Evolutionary conservation across 768 basidiomycete genomes (phyloP).

Genomic region (Zangia roseola): DNA sequence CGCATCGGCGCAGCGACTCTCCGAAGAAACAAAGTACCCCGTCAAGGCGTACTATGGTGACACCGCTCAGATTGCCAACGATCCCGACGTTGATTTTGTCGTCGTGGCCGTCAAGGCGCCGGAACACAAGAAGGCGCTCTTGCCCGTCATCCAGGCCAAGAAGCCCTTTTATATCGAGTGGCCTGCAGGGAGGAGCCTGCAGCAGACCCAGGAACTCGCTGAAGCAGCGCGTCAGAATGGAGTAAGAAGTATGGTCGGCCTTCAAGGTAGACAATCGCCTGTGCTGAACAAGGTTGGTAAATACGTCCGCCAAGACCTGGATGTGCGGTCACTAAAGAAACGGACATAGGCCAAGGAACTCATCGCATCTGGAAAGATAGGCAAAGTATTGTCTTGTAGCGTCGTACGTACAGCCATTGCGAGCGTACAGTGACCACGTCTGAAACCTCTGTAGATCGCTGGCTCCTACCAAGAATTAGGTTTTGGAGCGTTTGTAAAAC

Average conservation of each 20-base stretch:
- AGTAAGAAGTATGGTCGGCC: slow-evolving; percentile 3
- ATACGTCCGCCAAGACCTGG: not conserved
- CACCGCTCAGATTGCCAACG: slow-evolving; percentile 12
- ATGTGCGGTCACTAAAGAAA: not conserved
- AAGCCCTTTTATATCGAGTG: slow-evolving; percentile 14
- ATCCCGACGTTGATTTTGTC: slow-evolving; percentile 14
- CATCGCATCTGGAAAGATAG: slow-evolving; percentile 6
- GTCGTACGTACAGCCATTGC: not conserved
- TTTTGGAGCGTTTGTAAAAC: not conserved
- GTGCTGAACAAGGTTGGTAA: slow-evolving; percentile 3
- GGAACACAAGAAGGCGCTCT: slow-evolving; percentile 4
- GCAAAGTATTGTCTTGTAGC: slow-evolving; percentile 10
- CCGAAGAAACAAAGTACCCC: slow-evolving; percentile 1
- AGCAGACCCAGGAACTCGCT: slow-evolving; percentile 10
- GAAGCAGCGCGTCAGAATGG: slow-evolving; percentile 7
- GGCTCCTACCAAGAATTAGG: not conserved
- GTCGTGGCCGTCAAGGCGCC: slow-evolving; percentile 12
- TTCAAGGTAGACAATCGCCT: slow-evolving; percentile 15
- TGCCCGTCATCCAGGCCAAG: slow-evolving; percentile 14
- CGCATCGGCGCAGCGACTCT: slow-evolving; percentile 6
- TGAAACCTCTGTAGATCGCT: not conserved
- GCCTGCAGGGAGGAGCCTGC: slow-evolving; percentile 8
- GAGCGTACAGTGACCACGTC: not conserved
- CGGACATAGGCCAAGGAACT: slow-evolving; percentile 5
- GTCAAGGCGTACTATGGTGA: slow-evolving; percentile 12